Evolutionary conservation across 257 asterid genomes (phyloP).

Genomic region (Lycium barbarum): DNA sequence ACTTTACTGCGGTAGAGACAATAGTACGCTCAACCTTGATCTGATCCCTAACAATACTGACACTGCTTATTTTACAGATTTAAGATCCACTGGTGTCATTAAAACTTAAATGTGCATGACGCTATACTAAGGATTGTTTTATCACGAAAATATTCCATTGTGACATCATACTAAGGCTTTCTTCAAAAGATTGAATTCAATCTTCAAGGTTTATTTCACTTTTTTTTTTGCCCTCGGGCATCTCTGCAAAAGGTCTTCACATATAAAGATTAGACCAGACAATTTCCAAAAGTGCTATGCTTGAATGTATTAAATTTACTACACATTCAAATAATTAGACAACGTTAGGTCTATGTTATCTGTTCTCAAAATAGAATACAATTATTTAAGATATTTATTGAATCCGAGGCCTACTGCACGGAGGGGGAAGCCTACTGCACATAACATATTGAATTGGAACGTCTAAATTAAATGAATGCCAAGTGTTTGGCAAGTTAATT

Average conservation of each 20-base stretch:
- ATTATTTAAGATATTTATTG: background rate
- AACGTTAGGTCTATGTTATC: background rate
- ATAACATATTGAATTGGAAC: background rate
- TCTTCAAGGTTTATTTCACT: background rate
- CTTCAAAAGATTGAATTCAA: conserved; percentile 19
- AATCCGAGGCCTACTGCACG: background rate
- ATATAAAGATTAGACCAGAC: too few relatives aligned
- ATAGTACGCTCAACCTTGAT: conserved; percentile 4
- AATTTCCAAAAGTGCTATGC: background rate
- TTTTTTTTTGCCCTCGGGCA: background rate
- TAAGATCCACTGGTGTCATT: conserved; percentile 21
- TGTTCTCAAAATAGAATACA: background rate
- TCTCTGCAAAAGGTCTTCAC: background rate
- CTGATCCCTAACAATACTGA: background rate
- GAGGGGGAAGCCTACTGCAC: too few relatives aligned
- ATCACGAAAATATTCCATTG: background rate
- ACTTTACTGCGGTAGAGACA: background rate
- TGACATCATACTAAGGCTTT: background rate
- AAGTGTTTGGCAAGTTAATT: conserved; percentile 1
- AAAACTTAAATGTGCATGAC: background rate
- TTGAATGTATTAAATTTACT: background rate
- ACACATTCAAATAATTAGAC: background rate
- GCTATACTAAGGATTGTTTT: background rate
- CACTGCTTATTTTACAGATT: background rate
- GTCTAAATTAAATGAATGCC: conserved; percentile 9